A percentile compares a stretch with the other conserved stretches of the same genome.
These are phyloP conservation scores for Moricandia arvensis DNA, from an alignment of 345 rosid species.

Conservation along the genomic window DNA sequence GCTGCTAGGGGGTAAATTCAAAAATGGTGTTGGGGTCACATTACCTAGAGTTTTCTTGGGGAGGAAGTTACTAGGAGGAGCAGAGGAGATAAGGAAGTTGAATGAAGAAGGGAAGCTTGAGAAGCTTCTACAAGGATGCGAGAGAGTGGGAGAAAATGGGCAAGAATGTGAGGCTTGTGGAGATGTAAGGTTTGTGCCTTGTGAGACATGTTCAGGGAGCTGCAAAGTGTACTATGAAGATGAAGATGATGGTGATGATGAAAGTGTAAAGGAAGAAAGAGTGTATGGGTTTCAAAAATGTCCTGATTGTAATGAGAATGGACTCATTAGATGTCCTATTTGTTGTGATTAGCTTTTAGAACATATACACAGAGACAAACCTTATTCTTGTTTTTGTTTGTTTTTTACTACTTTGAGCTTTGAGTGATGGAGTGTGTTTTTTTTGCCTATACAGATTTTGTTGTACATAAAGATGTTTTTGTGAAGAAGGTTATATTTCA, in stretches of 20 bases:
- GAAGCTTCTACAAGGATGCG: slow-evolving; percentile 54
- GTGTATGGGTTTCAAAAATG: slow-evolving; percentile 79
- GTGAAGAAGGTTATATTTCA: neutral
- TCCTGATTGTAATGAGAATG: slow-evolving; percentile 95
- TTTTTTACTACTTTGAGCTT: neutral
- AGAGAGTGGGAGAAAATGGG: slow-evolving; percentile 46
- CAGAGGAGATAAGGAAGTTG: slow-evolving; percentile 67
- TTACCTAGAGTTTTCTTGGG: slow-evolving; percentile 79
- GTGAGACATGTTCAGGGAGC: slow-evolving; percentile 91
- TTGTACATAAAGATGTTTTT: slow-evolving; percentile 26
- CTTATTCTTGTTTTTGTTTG: neutral
- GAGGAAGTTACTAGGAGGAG: slow-evolving; percentile 69
- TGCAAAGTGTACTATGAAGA: slow-evolving; percentile 67
- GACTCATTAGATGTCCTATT: slow-evolving; percentile 78
- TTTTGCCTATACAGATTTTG: slow-evolving; percentile 14
- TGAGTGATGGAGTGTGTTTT: slow-evolving; percentile 9
- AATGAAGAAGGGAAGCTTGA: slow-evolving; percentile 90
- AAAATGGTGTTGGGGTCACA: slow-evolving; percentile 38
- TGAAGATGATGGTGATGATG: slow-evolving; percentile 41
- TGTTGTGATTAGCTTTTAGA: slow-evolving; percentile 45
- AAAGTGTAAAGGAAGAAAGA: slow-evolving; percentile 30
- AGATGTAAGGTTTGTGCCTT: slow-evolving; percentile 84
- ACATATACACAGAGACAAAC: neutral
- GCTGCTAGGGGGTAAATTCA: slow-evolving; percentile 44
- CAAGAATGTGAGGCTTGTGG: slow-evolving; percentile 84